Evolutionary conservation across 345 rosid species (phyloP).

Genomic region (Lepidium aucheri): DNA sequence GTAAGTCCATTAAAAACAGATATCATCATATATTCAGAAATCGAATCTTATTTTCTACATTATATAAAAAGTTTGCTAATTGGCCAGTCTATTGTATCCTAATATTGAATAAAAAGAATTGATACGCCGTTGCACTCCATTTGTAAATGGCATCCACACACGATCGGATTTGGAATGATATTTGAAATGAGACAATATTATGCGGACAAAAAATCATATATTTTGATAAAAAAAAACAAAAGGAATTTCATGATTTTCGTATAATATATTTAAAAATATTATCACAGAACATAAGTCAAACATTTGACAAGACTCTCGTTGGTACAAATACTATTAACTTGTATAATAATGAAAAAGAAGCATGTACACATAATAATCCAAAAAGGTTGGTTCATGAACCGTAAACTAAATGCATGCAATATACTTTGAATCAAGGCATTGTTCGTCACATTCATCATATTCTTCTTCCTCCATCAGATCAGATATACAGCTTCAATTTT

Average conservation of each 20-base stretch:
- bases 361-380: not conserved
- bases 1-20: too few relatives aligned
- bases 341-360: not conserved
- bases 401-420: slow-evolving; percentile 14
- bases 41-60: too few relatives aligned
- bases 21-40: too few relatives aligned
- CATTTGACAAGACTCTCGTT: slow-evolving; percentile 23
- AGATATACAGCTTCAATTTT: not conserved
- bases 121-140: too few relatives aligned
- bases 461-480: slow-evolving; percentile 5
- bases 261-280: not conserved
- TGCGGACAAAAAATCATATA: not conserved
- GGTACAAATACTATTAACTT: slow-evolving; percentile 8
- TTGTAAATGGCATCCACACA: too few relatives aligned
- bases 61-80: too few relatives aligned
- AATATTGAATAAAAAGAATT: too few relatives aligned
- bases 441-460: slow-evolving; percentile 22
- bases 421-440: slow-evolving; percentile 29
- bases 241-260: not conserved
- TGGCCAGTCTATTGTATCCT: too few relatives aligned
- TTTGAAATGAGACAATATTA: not conserved
- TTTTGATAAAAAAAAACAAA: not conserved
- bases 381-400: slow-evolving; percentile 25
- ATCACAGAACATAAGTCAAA: slow-evolving; percentile 25
- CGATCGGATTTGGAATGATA: too few relatives aligned